Conservation (phyloP, 805 yeast genomes). For the Kodamaea kaohsiungensis region DNA sequence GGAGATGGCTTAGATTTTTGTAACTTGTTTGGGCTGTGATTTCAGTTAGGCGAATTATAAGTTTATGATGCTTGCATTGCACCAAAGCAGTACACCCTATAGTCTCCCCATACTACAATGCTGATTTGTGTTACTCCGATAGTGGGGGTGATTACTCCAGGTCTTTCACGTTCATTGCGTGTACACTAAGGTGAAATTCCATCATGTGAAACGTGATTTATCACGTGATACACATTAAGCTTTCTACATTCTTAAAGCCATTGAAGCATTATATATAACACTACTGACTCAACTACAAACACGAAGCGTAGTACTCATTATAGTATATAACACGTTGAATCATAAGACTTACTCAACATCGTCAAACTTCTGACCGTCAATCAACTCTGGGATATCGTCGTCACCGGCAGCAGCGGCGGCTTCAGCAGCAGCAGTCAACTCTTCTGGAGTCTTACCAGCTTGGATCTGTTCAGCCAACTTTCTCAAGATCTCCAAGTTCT, state of each 20-base stretch:
- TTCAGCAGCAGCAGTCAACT: conserved; percentile 47
- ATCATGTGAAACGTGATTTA: no score
- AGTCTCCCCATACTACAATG: no score
- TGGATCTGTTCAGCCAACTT: conserved; percentile 88
- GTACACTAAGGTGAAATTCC: no score
- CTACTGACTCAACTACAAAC: no score
- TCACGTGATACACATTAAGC: no score
- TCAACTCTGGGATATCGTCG: conserved; percentile 75
- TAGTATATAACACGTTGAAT: conserved; percentile 7
- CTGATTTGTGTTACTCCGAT: no score
- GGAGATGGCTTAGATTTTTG: background rate
- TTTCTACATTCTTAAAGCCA: no score
- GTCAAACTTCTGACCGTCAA: conserved; percentile 87
- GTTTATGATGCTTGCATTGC: no score
- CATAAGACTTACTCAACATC: conserved; percentile 43
- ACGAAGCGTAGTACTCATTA: conserved; percentile 5
- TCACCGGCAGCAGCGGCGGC: conserved; percentile 41
- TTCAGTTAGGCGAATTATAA: background rate
- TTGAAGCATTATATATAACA: no score
- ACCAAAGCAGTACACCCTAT: no score
- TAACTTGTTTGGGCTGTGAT: background rate
- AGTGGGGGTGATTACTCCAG: no score
- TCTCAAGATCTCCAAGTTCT: conserved; percentile 85
- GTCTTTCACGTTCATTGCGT: no score
- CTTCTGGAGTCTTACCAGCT: conserved; percentile 52